Conservation (phyloP, 2,329 filamentous ascomycete species). For the Knoxdaviesia proteae region DNA sequence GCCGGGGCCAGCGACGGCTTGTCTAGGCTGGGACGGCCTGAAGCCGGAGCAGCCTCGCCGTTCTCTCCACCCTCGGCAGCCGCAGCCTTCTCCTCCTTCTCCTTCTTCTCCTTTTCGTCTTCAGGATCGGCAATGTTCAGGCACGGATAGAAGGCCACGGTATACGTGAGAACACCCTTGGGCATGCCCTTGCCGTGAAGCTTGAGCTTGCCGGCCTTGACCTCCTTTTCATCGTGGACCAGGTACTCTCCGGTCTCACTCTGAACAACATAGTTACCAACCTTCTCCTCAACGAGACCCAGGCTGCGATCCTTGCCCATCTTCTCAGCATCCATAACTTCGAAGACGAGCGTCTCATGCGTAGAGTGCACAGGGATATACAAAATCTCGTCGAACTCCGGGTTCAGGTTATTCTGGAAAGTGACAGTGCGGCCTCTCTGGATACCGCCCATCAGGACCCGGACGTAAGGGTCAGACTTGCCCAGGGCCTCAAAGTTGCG, state of each 20-base stretch:
- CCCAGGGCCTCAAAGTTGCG: slow-evolving; percentile 89
- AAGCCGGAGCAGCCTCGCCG: slow-evolving; percentile 7
- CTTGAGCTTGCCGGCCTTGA: slow-evolving; percentile 45
- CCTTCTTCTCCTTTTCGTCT: slow-evolving; percentile 46
- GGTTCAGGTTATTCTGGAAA: slow-evolving; percentile 86
- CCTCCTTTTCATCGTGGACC: slow-evolving; percentile 54
- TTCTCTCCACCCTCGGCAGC: slow-evolving; percentile 10
- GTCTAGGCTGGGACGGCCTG: slow-evolving; percentile 3
- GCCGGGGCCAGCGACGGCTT: background rate
- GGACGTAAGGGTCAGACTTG: slow-evolving; percentile 89
- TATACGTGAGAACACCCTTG: slow-evolving; percentile 70
- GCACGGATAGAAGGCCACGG: slow-evolving; percentile 74
- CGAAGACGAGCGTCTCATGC: slow-evolving; percentile 66
- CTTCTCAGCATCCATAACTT: slow-evolving; percentile 94
- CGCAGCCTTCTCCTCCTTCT: slow-evolving; percentile 17
- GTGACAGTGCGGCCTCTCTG: slow-evolving; percentile 86
- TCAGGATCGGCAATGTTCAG: slow-evolving; percentile 77
- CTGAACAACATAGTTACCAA: slow-evolving; percentile 60
- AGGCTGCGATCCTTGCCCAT: slow-evolving; percentile 79
- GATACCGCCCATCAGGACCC: slow-evolving; percentile 73
- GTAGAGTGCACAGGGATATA: slow-evolving; percentile 78
- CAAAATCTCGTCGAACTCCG: slow-evolving; percentile 86
- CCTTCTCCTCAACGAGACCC: slow-evolving; percentile 57
- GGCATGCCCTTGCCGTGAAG: slow-evolving; percentile 50
- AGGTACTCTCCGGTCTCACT: slow-evolving; percentile 64